A percentile compares a stretch with the other conserved stretches of the same genome.
Conservation (phyloP, 257 asterid species). For the Scutellaria barbata region DNA sequence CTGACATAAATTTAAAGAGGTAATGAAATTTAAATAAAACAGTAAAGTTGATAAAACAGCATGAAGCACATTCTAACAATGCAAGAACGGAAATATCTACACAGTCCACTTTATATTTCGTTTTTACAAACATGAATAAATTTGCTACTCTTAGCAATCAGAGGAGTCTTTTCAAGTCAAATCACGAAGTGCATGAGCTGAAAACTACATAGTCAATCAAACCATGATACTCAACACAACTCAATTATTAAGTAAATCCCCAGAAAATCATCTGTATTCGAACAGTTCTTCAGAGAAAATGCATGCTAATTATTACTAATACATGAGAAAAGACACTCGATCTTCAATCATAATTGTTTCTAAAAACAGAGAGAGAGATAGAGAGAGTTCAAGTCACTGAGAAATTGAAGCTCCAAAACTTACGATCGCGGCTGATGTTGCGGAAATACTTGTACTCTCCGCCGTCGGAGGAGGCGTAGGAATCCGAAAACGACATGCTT, state of each 20-base stretch:
- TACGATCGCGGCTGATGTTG: slow-evolving; percentile 83
- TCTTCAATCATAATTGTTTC: not conserved
- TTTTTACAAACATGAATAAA: not conserved
- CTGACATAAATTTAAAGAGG: not conserved
- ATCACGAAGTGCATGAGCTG: not conserved
- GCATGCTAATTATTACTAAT: not conserved
- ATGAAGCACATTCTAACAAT: not conserved
- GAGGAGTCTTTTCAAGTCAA: slow-evolving; percentile 2
- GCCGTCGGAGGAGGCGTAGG: slow-evolving; percentile 62
- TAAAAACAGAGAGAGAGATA: not conserved
- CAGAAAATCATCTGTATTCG: not conserved
- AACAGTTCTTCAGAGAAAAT: not conserved
- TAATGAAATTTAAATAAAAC: not conserved
- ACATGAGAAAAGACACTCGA: not conserved
- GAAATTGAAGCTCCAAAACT: slow-evolving; percentile 30
- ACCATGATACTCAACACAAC: not conserved
- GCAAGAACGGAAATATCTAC: no score
- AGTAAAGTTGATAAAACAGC: not conserved
- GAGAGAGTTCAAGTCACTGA: not conserved
- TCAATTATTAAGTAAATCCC: slow-evolving; percentile 8
- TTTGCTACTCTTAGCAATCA: not conserved
- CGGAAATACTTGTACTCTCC: slow-evolving; percentile 72
- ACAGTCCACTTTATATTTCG: no score
- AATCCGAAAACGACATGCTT: slow-evolving; percentile 62
- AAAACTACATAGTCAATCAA: not conserved